phyloP scores from a whole-genome alignment of 2,329 filamentous ascomycete species.

The Sarocladium strictum region DNA sequence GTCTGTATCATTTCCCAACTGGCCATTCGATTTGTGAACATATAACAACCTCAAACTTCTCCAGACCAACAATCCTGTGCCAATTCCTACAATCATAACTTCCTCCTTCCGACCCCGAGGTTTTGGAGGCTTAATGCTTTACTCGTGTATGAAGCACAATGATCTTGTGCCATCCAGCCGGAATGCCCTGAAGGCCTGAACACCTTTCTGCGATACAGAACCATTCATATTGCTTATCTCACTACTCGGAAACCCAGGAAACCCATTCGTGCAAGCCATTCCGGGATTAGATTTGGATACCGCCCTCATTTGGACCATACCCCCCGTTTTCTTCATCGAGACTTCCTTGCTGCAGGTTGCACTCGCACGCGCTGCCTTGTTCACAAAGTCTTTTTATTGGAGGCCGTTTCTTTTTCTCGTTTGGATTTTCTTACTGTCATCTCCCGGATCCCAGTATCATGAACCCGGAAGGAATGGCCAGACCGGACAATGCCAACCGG shows the following conservation, averaged over 20 bases:
- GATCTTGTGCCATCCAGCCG: conserved; percentile 7
- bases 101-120: neutral
- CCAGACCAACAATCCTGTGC: no score
- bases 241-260: neutral
- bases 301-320: neutral
- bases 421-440: conserved; percentile 1
- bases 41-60: conserved; percentile 3
- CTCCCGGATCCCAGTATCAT: conserved; percentile 15
- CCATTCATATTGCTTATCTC: neutral
- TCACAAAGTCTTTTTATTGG: no score
- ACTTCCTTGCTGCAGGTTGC: no score
- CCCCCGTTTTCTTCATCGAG: neutral
- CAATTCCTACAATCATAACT: no score
- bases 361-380: no score
- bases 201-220: neutral
- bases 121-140: neutral
- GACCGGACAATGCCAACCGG: conserved; percentile 43
- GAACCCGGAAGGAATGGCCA: conserved; percentile 37
- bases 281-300: neutral
- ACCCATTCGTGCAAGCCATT: neutral
- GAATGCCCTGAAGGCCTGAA: conserved; percentile 6
- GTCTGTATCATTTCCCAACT: neutral
- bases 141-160: neutral
- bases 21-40: neutral
- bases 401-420: neutral